phyloP scores from a whole-genome alignment of 495 filamentous ascomycete species.

The Tuber aestivum region DNA sequence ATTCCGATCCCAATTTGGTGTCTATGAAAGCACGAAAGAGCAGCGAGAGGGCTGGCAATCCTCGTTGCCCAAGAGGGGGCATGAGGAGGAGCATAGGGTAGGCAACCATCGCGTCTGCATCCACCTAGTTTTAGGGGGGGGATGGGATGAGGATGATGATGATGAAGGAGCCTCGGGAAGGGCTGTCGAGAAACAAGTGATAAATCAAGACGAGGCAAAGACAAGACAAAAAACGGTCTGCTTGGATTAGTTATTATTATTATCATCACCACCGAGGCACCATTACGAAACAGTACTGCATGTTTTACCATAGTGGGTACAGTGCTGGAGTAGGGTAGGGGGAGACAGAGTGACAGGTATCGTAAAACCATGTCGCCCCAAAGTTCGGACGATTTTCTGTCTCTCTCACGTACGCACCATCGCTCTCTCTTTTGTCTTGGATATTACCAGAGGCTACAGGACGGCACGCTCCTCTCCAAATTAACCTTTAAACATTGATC shows the following conservation, averaged over 20 bases:
- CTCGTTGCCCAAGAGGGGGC: conserved; percentile 11
- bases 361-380: not conserved
- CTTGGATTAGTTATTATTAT: conserved; percentile 5
- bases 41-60: conserved; percentile 19
- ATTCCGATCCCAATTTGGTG: not conserved
- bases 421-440: not conserved
- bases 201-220: conserved; percentile 1
- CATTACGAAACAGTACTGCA: not conserved
- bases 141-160: not conserved
- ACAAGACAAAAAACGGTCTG: conserved; percentile 2
- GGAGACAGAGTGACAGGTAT: not conserved
- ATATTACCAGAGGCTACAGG: not conserved
- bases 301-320: not conserved
- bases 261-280: not conserved
- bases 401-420: not conserved
- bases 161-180: not conserved
- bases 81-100: not conserved
- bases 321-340: not conserved
- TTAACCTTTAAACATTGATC: conserved; percentile 5
- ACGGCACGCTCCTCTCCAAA: conserved; percentile 1
- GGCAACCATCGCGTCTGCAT: conserved; percentile 15
- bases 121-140: not conserved
- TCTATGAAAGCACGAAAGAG: conserved; percentile 14
- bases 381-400: not conserved
- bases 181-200: not conserved